Evolutionary conservation across 1,284 basidiomycete genomes (phyloP).

Genomic region (Ganoderma resinaceum): DNA sequence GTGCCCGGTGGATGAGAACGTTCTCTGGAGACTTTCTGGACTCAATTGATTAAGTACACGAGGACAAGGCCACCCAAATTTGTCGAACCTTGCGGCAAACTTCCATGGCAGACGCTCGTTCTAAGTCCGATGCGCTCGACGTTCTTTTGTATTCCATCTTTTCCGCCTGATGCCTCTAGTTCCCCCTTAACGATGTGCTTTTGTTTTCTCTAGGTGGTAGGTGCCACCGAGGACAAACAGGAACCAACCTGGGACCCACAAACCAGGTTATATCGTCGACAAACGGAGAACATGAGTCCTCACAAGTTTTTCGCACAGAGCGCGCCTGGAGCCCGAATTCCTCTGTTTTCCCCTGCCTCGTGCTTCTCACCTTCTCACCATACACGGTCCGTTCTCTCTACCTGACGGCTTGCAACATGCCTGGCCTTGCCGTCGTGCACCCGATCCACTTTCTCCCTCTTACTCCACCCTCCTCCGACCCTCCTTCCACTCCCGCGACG

Average conservation of each 20-base stretch:
- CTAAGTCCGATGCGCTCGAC: conserved; percentile 1
- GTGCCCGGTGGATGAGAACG: background rate
- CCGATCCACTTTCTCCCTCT: conserved; percentile 25
- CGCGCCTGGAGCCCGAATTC: conserved; percentile 17
- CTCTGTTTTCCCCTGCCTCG: conserved; percentile 14
- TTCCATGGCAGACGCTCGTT: conserved; percentile 2
- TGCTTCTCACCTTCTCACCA: conserved; percentile 22
- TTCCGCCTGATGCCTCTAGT: background rate
- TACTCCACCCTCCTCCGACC: conserved; percentile 16
- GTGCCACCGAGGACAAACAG: conserved; percentile 2
- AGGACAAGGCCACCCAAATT: conserved; percentile 18
- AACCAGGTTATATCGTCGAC: conserved; percentile 20
- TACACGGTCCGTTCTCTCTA: conserved; percentile 25
- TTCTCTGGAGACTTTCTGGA: background rate
- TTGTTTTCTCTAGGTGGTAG: conserved; percentile 15
- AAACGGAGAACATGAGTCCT: background rate
- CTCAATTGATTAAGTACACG: background rate
- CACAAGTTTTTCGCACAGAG: conserved; percentile 3
- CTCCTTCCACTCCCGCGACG: conserved; percentile 9
- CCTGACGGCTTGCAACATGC: conserved; percentile 29
- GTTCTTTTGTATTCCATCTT: conserved; percentile 12
- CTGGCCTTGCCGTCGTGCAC: conserved; percentile 28
- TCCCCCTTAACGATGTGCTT: conserved; percentile 18
- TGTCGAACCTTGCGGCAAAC: conserved; percentile 10
- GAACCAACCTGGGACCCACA: conserved; percentile 21